Base-by-base conservation (phyloP, 805 yeast genomes). In the Jamesozyma gamospora region DNA sequence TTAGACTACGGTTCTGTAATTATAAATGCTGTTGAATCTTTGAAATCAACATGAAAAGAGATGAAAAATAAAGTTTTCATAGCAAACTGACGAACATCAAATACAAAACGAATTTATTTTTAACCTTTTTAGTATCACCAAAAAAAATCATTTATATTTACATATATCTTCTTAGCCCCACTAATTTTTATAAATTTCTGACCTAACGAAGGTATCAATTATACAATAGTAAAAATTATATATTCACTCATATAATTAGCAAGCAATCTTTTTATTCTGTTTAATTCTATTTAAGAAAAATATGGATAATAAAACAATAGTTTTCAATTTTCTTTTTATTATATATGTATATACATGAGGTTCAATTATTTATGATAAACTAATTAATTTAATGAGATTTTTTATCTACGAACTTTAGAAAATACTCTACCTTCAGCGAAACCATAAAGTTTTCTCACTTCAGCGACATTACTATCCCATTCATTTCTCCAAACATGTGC, bases 401-500 rank as follows among this genome's bases (percentile, higher is more conserved):
- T 10, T 28, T 24, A 38, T 6, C 8, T 51, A 46, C 81, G 74
- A n/a, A 69, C 77, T 55, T 75, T 72, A 44, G 76, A 74, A 67
- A 74, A 90, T 5, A 90, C 84, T 48, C 77, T 70, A 37, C 96
- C 96, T 44, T 66, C 59, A 15, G 78, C 80, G 44, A 90, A 68
- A 4, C 86, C 90, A 56, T 82, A 84, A 55, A 71, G 61, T 46
- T 70, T 73, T 61, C 97, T 77, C 21, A 88, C 79, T 3, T 56
- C 58, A 25, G 70, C 71, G 33, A 84, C 82, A 50, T 79, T 74
- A 51, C 83, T 66, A 62, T 92, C 97, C 77, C 81, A 90, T 32
- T 63, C 67, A 49, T 80, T 77, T 70, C 97, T 78, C 90, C 94
- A 90, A 34, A 85, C 70, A 58, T 86, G 94, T 2, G 94, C 96